Conservation (phyloP, 2,329 filamentous ascomycete genomes). For the Diaporthe sp. region DNA sequence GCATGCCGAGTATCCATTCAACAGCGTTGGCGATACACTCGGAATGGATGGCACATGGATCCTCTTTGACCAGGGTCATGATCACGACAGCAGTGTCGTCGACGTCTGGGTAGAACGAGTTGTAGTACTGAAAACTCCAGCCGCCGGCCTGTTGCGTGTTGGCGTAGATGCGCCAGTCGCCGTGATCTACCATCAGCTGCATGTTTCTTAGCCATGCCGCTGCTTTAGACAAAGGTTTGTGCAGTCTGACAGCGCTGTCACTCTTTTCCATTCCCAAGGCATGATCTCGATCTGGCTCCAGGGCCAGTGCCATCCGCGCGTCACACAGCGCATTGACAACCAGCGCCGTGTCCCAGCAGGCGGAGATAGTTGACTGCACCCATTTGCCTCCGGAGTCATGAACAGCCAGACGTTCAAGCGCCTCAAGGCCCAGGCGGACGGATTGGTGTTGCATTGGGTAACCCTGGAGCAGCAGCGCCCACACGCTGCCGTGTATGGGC, state of each 20-base stretch:
- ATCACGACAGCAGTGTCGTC: constrained; percentile 46
- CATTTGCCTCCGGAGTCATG: constrained; percentile 43
- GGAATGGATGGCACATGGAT: constrained; percentile 25
- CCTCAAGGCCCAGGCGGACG: constrained; percentile 39
- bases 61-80: constrained; percentile 42
- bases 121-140: constrained; percentile 46
- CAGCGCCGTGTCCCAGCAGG: constrained; percentile 48
- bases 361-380: constrained; percentile 42
- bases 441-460: constrained; percentile 38
- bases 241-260: not conserved
- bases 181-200: constrained; percentile 31
- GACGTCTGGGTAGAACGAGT: constrained; percentile 46
- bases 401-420: constrained; percentile 42
- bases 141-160: constrained; percentile 41
- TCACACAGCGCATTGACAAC: constrained; percentile 44
- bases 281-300: not conserved
- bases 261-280: not conserved
- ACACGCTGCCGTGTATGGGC: constrained; percentile 41
- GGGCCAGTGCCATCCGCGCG: constrained; percentile 31
- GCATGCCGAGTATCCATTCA: constrained; percentile 47
- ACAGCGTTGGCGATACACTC: constrained; percentile 6
- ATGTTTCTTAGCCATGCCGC: not conserved
- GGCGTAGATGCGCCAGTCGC: constrained; percentile 44
- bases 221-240: constrained; percentile 2
- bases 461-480: constrained; percentile 45